phyloP scores from a whole-genome alignment of 768 basidiomycete species.

The Termitomyces sp. region DNA sequence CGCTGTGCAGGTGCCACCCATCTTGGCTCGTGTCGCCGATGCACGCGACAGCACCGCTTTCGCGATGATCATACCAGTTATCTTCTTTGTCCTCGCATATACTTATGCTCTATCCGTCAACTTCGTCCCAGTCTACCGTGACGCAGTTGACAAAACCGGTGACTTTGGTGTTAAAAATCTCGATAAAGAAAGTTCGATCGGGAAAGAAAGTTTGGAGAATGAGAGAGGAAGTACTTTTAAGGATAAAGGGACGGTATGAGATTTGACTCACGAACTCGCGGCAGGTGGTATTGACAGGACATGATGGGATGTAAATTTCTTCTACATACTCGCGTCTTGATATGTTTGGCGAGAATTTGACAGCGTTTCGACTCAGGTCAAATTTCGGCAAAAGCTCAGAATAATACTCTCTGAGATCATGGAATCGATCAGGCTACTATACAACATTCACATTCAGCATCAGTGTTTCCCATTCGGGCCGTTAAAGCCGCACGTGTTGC shows the following conservation, averaged over 20 bases:
- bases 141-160: conserved; percentile 19
- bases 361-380: too few species aligned
- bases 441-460: background rate
- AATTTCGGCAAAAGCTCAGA: too few species aligned
- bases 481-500: conserved; percentile 86
- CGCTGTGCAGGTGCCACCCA: conserved; percentile 20
- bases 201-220: conserved; percentile 8
- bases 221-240: conserved; percentile 4
- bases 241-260: conserved; percentile 2
- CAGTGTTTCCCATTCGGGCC: background rate
- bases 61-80: conserved; percentile 27
- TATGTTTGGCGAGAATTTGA: background rate
- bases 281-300: background rate
- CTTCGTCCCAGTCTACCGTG: conserved; percentile 22
- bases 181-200: background rate
- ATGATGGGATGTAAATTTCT: background rate
- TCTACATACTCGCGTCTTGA: background rate
- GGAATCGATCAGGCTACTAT: background rate
- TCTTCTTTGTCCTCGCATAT: conserved; percentile 23
- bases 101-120: conserved; percentile 24
- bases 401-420: background rate
- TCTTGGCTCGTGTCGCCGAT: conserved; percentile 25
- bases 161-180: conserved; percentile 5
- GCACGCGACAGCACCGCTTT: conserved; percentile 24
- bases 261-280: background rate